A percentile compares a stretch with the other conserved stretches of the same genome.
These are phyloP conservation scores for Penicillium crystallinum DNA, from an alignment of 495 filamentous ascomycete genomes.

Conservation along the genomic window DNA sequence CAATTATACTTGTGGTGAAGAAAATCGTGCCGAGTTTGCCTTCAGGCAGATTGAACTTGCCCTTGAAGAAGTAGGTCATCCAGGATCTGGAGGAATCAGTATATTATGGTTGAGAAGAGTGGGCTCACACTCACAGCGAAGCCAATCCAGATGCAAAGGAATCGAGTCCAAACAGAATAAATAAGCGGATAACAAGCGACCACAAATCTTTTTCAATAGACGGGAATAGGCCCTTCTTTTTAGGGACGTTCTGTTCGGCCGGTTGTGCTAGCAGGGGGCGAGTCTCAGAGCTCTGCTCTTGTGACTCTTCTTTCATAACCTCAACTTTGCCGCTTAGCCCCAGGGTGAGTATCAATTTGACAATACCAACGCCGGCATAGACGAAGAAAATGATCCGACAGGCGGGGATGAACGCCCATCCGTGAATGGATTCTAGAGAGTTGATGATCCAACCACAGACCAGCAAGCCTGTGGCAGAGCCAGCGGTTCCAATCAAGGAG, in stretches of 20 bases:
- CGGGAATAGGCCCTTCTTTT: conserved; percentile 34
- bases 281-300: conserved; percentile 29
- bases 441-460: conserved; percentile 61
- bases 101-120: not conserved
- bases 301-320: conserved; percentile 27
- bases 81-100: conserved; percentile 45
- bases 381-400: conserved; percentile 66
- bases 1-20: conserved; percentile 59
- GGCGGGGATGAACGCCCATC: conserved; percentile 52
- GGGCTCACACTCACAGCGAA: conserved; percentile 46
- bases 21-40: conserved; percentile 68
- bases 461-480: conserved; percentile 60
- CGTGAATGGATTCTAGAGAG: conserved; percentile 39
- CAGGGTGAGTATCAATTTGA: conserved; percentile 61
- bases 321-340: conserved; percentile 59
- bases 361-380: conserved; percentile 60
- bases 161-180: conserved; percentile 73
- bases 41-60: conserved; percentile 66
- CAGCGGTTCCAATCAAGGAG: conserved; percentile 58
- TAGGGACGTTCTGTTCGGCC: not conserved
- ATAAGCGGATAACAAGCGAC: conserved; percentile 61
- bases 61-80: conserved; percentile 72
- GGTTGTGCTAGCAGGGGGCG: conserved; percentile 43
- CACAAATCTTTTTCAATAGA: conserved; percentile 54
- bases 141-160: conserved; percentile 75